Evolutionary conservation across 805 yeast species (phyloP).

Genomic region (Ogataea parapolymorpha): DNA sequence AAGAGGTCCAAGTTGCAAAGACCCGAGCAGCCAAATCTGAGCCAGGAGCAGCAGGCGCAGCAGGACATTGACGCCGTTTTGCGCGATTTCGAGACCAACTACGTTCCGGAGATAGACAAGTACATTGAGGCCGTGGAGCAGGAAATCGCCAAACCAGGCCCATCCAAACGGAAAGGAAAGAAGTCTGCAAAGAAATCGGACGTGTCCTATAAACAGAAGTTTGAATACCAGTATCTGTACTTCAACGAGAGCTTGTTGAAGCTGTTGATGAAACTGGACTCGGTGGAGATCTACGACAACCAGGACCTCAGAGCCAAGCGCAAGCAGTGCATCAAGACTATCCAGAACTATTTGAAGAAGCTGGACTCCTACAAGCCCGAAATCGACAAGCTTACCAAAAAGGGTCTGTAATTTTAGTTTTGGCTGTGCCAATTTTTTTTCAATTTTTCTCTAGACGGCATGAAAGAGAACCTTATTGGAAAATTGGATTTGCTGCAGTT

Average conservation of each 20-base stretch:
- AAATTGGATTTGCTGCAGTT: slow-evolving; percentile 55
- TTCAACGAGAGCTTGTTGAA: slow-evolving; percentile 68
- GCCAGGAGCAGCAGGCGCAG: slow-evolving; percentile 20
- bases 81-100: slow-evolving; percentile 19
- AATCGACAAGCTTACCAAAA: slow-evolving; percentile 18
- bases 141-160: slow-evolving; percentile 4
- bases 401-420: slow-evolving; percentile 9
- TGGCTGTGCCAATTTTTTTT: slow-evolving; percentile 9
- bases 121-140: slow-evolving; percentile 19
- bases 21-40: slow-evolving; percentile 1
- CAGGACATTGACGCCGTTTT: slow-evolving; percentile 15
- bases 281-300: slow-evolving; percentile 45
- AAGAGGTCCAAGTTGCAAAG: slow-evolving; percentile 4
- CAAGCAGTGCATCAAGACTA: slow-evolving; percentile 53
- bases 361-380: slow-evolving; percentile 39
- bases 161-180: slow-evolving; percentile 10
- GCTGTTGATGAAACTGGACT: slow-evolving; percentile 63
- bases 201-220: slow-evolving; percentile 25
- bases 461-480: slow-evolving; percentile 44
- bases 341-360: slow-evolving; percentile 57
- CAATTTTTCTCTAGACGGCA: slow-evolving; percentile 3
- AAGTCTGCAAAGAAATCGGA: slow-evolving; percentile 5
- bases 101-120: slow-evolving; percentile 9
- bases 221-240: slow-evolving; percentile 48
- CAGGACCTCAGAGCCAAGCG: slow-evolving; percentile 53